Conservation (phyloP, 2,329 filamentous ascomycete genomes). For the Aspergillus glaucus region DNA sequence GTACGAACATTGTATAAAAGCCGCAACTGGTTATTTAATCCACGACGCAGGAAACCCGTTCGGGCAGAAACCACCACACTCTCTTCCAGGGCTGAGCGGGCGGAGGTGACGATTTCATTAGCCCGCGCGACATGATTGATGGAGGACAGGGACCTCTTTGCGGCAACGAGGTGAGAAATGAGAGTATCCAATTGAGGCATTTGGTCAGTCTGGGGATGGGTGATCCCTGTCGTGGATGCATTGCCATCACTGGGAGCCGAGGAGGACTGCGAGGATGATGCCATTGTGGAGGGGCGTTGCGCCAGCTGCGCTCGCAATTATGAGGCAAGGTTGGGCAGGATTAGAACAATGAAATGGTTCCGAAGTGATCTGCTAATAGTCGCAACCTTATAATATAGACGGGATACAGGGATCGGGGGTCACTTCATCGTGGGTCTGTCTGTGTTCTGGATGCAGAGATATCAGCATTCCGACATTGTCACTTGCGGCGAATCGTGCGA, state of each 20-base stretch:
- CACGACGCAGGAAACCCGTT: constrained; percentile 59
- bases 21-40: constrained; percentile 48
- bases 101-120: constrained; percentile 74
- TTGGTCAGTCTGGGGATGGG: constrained; percentile 11
- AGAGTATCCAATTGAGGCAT: constrained; percentile 61
- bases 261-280: constrained; percentile 26
- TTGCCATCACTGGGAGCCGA: constrained; percentile 14
- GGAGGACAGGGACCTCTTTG: constrained; percentile 80
- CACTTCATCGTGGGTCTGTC: too few relatives aligned
- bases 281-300: constrained; percentile 16
- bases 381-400: background rate
- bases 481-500: too few relatives aligned
- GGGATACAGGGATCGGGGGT: too few relatives aligned
- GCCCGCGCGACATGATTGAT: constrained; percentile 78
- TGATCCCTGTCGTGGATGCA: constrained; percentile 6
- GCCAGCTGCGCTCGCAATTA: background rate
- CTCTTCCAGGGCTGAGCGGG: constrained; percentile 70
- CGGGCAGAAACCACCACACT: constrained; percentile 66
- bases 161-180: constrained; percentile 74
- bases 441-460: too few relatives aligned
- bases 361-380: background rate
- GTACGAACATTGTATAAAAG: constrained; percentile 38
- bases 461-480: too few relatives aligned
- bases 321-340: background rate
- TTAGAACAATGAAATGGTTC: background rate